Conservation (phyloP, 148 eudicot genomes). For the Rhododendron ovatum region DNA sequence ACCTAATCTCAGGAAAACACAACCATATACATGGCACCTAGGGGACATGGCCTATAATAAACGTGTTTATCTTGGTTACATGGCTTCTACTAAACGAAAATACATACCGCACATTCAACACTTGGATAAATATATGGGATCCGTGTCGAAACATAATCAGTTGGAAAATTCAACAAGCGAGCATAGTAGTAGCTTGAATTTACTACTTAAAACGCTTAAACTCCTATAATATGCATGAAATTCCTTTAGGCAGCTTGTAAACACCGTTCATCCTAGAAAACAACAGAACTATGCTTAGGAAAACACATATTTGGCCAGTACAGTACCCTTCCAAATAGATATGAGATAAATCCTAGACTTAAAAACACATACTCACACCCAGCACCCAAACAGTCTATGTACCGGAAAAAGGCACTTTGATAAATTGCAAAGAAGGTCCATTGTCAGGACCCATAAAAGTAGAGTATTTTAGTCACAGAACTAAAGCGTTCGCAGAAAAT, state of each 20-base stretch:
- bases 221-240: background rate
- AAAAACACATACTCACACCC: background rate
- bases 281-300: background rate
- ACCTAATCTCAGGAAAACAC: background rate
- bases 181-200: background rate
- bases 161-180: background rate
- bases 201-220: background rate
- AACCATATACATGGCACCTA: background rate
- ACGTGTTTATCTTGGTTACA: background rate
- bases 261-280: background rate
- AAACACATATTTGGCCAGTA: background rate
- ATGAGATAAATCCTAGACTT: background rate
- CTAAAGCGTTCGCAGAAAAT: background rate
- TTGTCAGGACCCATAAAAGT: background rate
- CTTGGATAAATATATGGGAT: background rate
- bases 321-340: background rate
- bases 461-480: background rate
- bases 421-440: background rate
- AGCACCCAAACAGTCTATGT: background rate
- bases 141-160: background rate
- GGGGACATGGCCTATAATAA: background rate
- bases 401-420: background rate
- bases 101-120: background rate
- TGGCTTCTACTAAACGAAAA: background rate
- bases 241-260: background rate